Base-by-base conservation (phyloP, 495 filamentous ascomycete genomes). In the Neurospora sp. region DNA sequence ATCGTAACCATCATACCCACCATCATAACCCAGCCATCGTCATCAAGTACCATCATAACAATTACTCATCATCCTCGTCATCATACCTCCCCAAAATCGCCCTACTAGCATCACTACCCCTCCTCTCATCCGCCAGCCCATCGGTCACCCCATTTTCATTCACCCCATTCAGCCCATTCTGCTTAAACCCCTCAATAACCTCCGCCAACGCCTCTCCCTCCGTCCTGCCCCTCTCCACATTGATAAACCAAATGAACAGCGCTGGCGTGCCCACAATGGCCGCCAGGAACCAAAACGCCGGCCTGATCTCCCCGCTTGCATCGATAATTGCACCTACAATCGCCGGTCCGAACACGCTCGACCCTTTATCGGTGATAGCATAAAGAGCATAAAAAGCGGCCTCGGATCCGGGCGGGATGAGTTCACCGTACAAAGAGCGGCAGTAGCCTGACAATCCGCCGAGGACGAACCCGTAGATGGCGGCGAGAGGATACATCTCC, bases 301-400 rank as follows among this genome's bases (percentile, higher is more conserved):
- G 94, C 75, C 96, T 85, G 73, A 99, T 98, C 75, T 94, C 91
- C 2, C 96, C 96, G 72, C 92, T 93, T 18, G 86, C 89, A 78
- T 98, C 94, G 16, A 96, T 97, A 73, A 99, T 94, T 0, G 89
- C 88, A 4, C 96, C 96, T 1, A 98, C 96, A 78, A 99, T 95
- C 4, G 93, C 91, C 5, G 96, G 96, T 0, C 96, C 96, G 79
- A 99, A 97, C 20, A 99, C 85, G 78, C 92, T 96, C 8, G 92
- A 96, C 27, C 96, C 96, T 82, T 99, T 99, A 78, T 99, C 96
- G 16, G 96, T 99, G 74, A 99, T 97, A 6, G 96, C 95, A 77
- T 97, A 99, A 2, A 99, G 87, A 0, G 96, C 94, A 81, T 95
- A 99, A 79, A 99, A 99, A 1, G 96, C 93, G 3, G 96, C 94